Evolutionary conservation across 2,329 filamentous ascomycete species (phyloP).

Genomic region (Fusarium temperatum): DNA sequence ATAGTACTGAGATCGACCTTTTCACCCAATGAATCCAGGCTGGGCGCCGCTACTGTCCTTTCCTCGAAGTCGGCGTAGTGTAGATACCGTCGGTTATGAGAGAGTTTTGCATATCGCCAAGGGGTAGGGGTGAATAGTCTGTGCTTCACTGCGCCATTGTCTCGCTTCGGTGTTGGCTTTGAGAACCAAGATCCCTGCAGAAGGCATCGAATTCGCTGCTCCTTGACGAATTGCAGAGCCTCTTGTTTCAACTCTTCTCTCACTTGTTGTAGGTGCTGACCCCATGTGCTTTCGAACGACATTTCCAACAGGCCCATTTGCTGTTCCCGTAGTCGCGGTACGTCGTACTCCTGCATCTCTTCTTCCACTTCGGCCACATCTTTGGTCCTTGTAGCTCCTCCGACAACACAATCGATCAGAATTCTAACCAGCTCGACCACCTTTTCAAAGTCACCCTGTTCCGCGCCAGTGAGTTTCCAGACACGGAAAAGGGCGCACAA

Average conservation of each 20-base stretch:
- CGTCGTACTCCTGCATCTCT: slow-evolving; percentile 85
- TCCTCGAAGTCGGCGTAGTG: slow-evolving; percentile 88
- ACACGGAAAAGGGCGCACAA: slow-evolving; percentile 88
- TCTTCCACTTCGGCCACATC: slow-evolving; percentile 90
- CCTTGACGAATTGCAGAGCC: slow-evolving; percentile 94
- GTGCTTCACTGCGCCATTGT: slow-evolving; percentile 47
- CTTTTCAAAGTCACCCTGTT: slow-evolving; percentile 89
- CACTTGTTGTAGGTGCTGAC: slow-evolving; percentile 87
- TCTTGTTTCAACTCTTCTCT: slow-evolving; percentile 91
- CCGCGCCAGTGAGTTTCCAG: slow-evolving; percentile 90
- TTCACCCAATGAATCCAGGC: slow-evolving; percentile 76
- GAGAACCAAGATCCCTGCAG: slow-evolving; percentile 90
- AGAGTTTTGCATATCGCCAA: slow-evolving; percentile 88
- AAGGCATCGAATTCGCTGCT: slow-evolving; percentile 91
- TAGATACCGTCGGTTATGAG: slow-evolving; percentile 88
- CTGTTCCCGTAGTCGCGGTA: slow-evolving; percentile 78
- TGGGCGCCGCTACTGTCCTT: slow-evolving; percentile 71
- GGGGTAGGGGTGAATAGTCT: slow-evolving; percentile 61
- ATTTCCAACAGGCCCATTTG: slow-evolving; percentile 94
- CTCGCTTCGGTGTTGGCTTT: slow-evolving; percentile 55
- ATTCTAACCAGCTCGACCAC: slow-evolving; percentile 92
- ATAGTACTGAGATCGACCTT: slow-evolving; percentile 89
- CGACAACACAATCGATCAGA: slow-evolving; percentile 87
- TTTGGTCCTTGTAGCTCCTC: slow-evolving; percentile 80
- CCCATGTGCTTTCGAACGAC: slow-evolving; percentile 95